Evolutionary conservation across 2,329 filamentous ascomycete species (phyloP).

Genomic region (Elsinoe fawcettii): DNA sequence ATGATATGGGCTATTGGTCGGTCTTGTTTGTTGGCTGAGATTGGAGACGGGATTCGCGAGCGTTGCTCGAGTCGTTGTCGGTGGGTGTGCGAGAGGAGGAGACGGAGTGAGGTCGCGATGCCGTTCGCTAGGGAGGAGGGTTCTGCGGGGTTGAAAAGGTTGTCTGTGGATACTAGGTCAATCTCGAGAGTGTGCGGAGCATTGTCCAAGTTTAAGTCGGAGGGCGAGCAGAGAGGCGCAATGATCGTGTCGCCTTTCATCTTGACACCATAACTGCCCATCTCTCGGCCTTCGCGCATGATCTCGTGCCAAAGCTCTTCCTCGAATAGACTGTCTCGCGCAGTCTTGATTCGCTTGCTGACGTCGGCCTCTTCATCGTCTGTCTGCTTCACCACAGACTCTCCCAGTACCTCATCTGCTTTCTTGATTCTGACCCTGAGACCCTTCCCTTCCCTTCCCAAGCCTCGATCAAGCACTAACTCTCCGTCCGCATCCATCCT

Average conservation of each 20-base stretch:
- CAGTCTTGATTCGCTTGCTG: conserved; percentile 62
- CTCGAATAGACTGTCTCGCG: conserved; percentile 70
- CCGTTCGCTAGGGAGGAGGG: conserved; percentile 47
- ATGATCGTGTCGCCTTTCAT: conserved; percentile 44
- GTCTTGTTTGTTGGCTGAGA: conserved; percentile 44
- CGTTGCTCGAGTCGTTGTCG: conserved; percentile 63
- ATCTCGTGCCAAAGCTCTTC: conserved; percentile 90
- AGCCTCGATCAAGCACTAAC: conserved; percentile 63
- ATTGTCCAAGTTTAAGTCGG: background rate
- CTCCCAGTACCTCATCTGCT: conserved; percentile 51
- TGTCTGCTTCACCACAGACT: conserved; percentile 33
- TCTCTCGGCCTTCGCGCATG: conserved; percentile 66
- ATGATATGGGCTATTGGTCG: conserved; percentile 50
- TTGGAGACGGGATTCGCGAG: conserved; percentile 54
- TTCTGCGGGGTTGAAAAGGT: conserved; percentile 18
- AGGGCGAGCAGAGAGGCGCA: conserved; percentile 21
- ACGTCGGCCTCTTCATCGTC: conserved; percentile 50
- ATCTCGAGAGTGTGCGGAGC: conserved; percentile 37
- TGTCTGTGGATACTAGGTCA: conserved; percentile 55
- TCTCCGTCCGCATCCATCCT: conserved; percentile 65
- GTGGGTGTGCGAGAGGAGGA: conserved; percentile 74
- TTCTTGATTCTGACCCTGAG: conserved; percentile 61
- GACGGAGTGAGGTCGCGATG: conserved; percentile 59
- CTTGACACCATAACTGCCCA: conserved; percentile 63
- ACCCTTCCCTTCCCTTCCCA: conserved; percentile 48